Base-by-base conservation (phyloP, 2,329 filamentous ascomycete species). In the Pseudophaeomoniella oleicola region DNA sequence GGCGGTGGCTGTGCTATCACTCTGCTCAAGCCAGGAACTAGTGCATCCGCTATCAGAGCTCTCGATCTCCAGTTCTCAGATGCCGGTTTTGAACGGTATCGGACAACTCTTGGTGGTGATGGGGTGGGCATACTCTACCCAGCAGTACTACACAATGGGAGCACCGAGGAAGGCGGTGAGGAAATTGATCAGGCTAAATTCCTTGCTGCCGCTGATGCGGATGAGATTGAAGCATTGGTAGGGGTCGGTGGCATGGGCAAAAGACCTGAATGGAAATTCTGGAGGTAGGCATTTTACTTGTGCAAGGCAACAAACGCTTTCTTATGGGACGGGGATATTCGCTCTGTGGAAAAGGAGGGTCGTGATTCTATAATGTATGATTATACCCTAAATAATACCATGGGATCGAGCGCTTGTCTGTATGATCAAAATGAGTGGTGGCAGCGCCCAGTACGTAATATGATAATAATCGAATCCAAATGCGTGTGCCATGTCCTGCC, bases 1-100 rank as follows among this genome's bases (percentile, higher is more conserved):
- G 92, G 90, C 10, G 92, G 90, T 39, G 90, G 90, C 2, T 96
- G 92, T 58, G 88, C 87, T 3, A 96, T 98, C 47, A 92, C 88
- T 0, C 65, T 98, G 3, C 66, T 98, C 34, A 81, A 79, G 44
- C 81, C 83, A 0, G 73, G 72, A 18, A 64, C 71, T 1, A 53
- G 72, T 4, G 49, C 54, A 12, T 63, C 72, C 42, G 32, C 16
- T 16, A 18, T 15, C 10, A 34, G 16, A 13, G n/a, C 13, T 12
- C 62, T 96, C 12, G 75, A 88, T 46, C 53, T 64, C 29, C 72
- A 75, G 42, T 71, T 88, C 2, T 63, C 71, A 3, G 58, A 66
- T 0, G 81, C 86, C 50, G 82, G 82, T 2, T 98, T 90, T 54
- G 70, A 75, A 48, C 81, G 79, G 48, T 96, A 93, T 50, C 75